These are phyloP conservation scores for Didymella lethalis DNA, from an alignment of 2,329 filamentous ascomycete species.

Conservation along the genomic window DNA sequence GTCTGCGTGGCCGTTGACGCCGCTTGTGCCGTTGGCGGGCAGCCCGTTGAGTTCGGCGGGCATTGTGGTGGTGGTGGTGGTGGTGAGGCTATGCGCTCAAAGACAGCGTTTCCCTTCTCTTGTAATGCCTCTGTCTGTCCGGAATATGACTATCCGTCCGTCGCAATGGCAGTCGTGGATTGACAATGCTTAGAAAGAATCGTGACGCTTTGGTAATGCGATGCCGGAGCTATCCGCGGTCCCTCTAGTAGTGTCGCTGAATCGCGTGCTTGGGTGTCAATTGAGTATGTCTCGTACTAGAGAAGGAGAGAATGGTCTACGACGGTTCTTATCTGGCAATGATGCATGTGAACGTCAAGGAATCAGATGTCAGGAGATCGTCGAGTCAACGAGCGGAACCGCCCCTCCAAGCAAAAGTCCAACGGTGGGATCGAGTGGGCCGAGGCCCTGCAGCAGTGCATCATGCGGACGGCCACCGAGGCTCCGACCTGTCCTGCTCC, in stretches of 20 bases:
- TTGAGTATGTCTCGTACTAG: background rate
- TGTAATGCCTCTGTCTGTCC: background rate
- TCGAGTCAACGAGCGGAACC: constrained; percentile 19
- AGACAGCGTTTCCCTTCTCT: background rate
- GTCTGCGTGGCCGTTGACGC: constrained; percentile 21
- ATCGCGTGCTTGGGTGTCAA: background rate
- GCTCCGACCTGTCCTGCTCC: constrained; percentile 3
- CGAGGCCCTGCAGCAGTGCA: constrained; percentile 19
- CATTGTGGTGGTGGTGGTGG: constrained; percentile 27
- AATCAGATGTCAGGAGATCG: constrained; percentile 9
- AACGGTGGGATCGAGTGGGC: constrained; percentile 15
- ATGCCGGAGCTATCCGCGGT: constrained; percentile 29
- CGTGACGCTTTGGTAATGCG: constrained; percentile 34
- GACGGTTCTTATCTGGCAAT: background rate
- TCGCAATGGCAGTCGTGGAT: constrained; percentile 11
- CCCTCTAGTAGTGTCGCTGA: background rate
- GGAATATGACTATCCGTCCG: constrained; percentile 8
- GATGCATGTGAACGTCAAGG: constrained; percentile 13
- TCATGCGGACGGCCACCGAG: constrained; percentile 10
- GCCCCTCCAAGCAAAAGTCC: constrained; percentile 23
- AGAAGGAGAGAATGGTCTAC: background rate
- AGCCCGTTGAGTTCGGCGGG: constrained; percentile 32
- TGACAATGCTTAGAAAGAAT: constrained; percentile 34
- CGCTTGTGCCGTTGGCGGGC: constrained; percentile 30
- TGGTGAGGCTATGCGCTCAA: background rate